These are phyloP conservation scores for Xylaria curta DNA, from an alignment of 495 filamentous ascomycete species.

Conservation along the genomic window DNA sequence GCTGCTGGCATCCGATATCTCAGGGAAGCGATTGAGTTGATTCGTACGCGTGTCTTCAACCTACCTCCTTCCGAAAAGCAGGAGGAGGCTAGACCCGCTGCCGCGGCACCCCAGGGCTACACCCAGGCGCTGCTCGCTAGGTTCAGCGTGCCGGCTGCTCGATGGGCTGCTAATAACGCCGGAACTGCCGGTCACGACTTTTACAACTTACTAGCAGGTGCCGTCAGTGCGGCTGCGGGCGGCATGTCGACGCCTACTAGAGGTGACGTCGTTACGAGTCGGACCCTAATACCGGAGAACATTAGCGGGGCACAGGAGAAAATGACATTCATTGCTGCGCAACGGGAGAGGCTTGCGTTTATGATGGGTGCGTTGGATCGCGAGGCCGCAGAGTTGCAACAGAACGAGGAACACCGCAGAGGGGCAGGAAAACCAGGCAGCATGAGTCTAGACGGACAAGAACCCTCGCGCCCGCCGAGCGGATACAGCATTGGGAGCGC, in stretches of 20 bases:
- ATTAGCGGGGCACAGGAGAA: constrained; percentile 68
- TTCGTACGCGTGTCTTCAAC: constrained; percentile 76
- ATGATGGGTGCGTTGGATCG: constrained; percentile 76
- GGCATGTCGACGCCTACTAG: constrained; percentile 24
- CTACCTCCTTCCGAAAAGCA: constrained; percentile 58
- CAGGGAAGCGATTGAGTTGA: constrained; percentile 75
- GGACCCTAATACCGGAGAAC: constrained; percentile 70
- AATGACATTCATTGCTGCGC: constrained; percentile 70
- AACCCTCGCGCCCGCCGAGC: constrained; percentile 47
- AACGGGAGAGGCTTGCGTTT: constrained; percentile 73
- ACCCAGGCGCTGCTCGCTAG: constrained; percentile 82
- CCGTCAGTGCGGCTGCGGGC: constrained; percentile 55
- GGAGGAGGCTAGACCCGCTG: constrained; percentile 45
- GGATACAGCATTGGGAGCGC: constrained; percentile 57
- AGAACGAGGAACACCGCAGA: constrained; percentile 47
- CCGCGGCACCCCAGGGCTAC: constrained; percentile 63
- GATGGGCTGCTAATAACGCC: constrained; percentile 48
- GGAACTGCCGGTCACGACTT: constrained; percentile 64
- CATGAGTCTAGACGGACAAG: constrained; percentile 41
- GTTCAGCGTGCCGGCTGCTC: constrained; percentile 76
- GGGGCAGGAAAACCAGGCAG: constrained; percentile 31
- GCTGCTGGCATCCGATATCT: constrained; percentile 81
- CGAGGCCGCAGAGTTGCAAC: constrained; percentile 63
- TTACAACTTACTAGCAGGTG: constrained; percentile 77
- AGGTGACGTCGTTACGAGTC: constrained; percentile 54